These are phyloP conservation scores for Acanthamoeba rhysodes DNA, from an alignment of 208 protist genomes.

Conservation along the genomic window DNA sequence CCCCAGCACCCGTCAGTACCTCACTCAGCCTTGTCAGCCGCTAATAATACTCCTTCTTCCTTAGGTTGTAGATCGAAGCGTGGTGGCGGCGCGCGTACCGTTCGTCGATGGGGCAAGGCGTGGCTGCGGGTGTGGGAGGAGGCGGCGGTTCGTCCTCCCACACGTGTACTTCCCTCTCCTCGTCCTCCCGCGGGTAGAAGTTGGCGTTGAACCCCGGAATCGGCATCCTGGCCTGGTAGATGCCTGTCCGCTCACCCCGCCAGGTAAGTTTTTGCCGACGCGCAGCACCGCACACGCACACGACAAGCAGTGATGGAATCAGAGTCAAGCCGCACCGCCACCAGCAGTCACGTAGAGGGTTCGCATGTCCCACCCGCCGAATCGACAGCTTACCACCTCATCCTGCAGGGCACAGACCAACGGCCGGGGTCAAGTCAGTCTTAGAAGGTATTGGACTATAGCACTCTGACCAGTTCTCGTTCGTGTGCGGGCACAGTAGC, in stretches of 20 bases:
- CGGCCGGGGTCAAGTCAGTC: too few species aligned
- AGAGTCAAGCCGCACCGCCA: not conserved
- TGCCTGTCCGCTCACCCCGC: not conserved
- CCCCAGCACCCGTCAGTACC: too few species aligned
- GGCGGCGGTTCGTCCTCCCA: not conserved
- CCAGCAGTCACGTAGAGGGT: slow-evolving; percentile 20
- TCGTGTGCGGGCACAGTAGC: not conserved
- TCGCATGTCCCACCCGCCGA: slow-evolving; percentile 29
- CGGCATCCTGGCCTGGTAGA: slow-evolving; percentile 26
- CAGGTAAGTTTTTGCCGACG: not conserved
- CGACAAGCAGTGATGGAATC: too few species aligned
- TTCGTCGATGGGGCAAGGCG: not conserved
- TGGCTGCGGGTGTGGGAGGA: not conserved
- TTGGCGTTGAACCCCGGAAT: slow-evolving; percentile 10
- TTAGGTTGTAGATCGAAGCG: too few species aligned
- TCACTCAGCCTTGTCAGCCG: too few species aligned
- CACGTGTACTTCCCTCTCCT: slow-evolving; percentile 10
- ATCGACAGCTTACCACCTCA: not conserved
- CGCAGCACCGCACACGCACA: too few species aligned
- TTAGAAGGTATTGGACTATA: too few species aligned
- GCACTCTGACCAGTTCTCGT: too few species aligned
- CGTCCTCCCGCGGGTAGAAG: slow-evolving; percentile 17
- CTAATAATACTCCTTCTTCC: too few species aligned
- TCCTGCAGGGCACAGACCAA: not conserved
- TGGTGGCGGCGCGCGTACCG: not conserved